Evolutionary conservation across 78 protist genomes (phyloP).

Genomic region (Dictyostelium discoideum): DNA sequence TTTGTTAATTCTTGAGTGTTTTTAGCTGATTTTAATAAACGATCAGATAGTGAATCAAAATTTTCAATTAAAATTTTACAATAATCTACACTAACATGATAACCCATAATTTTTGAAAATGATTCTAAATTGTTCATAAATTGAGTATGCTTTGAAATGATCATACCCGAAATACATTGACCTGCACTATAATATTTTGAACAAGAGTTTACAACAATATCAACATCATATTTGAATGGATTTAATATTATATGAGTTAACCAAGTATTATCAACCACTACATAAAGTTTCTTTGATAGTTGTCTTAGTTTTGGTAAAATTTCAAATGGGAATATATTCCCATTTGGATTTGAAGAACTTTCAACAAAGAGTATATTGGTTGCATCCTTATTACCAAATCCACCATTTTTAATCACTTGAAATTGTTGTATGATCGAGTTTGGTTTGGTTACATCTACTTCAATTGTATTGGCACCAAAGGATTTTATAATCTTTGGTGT

Average conservation of each 20-base stretch:
- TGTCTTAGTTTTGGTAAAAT: neutral
- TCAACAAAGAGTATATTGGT: constrained; percentile 3
- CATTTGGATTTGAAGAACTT: neutral
- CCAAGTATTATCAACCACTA: constrained; percentile 18
- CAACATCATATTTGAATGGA: constrained; percentile 17
- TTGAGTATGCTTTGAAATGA: neutral
- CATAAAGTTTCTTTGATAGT: constrained; percentile 4
- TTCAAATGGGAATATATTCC: constrained; percentile 19
- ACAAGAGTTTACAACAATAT: neutral
- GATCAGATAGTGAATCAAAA: neutral
- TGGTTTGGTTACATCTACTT: neutral
- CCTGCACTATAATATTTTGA: constrained; percentile 22
- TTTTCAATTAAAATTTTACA: neutral
- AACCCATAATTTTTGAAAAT: neutral
- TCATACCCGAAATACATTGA: constrained; percentile 22
- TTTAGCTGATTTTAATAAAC: neutral
- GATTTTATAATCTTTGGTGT: constrained; percentile 3
- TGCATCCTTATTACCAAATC: neutral
- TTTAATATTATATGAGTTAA: neutral
- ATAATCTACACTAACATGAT: constrained; percentile 25
- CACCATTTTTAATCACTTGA: neutral
- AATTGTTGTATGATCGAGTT: neutral
- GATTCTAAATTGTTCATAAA: neutral
- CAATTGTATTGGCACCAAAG: neutral
- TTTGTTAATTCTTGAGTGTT: neutral